Evolutionary conservation across 2,329 filamentous ascomycete genomes (phyloP), one percentile per base, ranked within the genome.

Genomic region (Fusarium verrucosum): DNA sequence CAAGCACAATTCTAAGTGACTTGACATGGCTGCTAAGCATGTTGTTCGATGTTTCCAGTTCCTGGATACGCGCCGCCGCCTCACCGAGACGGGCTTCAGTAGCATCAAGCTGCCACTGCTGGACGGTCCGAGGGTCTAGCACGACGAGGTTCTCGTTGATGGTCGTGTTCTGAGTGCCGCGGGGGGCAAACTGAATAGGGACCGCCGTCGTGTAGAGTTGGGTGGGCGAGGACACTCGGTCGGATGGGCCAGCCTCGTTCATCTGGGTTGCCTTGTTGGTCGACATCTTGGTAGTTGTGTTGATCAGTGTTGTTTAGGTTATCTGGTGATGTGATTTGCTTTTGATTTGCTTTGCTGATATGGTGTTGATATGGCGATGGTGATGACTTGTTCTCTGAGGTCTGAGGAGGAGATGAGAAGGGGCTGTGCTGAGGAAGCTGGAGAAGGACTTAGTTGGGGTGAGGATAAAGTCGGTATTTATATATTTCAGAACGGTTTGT

Each of bases 71-170:
- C 23, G 23, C 23, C 5, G 23, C 8, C 23, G 23, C 8, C 5
- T 55, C 33, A 1, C 37, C 30, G 20, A 55, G 7, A 3, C n/a
- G 30, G 28, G 50, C 28, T 3, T 44, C 16, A 4, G 23, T 38
- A 0, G 4, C 17, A 4, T 56, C 42, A 20, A 65, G 25, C 14
- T 51, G 38, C 42, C 38, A 57, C n/a, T 57, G 46, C 23, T 50
- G 56, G 9, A 62, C 30, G 17, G 6, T 20, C 1, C 42, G 61
- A 3, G 17, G 26, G n/a, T 37, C 46, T 0, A 51, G 25, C 9
- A 60, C n/a, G 16, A 30, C 7, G 5, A 32, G 2, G 23, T 23
- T 47, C 3, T n/a, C n/a, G 5, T 28, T 28, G 3, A 4, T 14
- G n/a, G 23, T 26, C 5, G 19, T 22, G 4, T 4, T 7, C 4